Percentiles rank a stretch among this genome's conserved stretches.
These are phyloP conservation scores for Cruciata laevipes DNA, from an alignment of 257 asterid species.

Conservation along the genomic window DNA sequence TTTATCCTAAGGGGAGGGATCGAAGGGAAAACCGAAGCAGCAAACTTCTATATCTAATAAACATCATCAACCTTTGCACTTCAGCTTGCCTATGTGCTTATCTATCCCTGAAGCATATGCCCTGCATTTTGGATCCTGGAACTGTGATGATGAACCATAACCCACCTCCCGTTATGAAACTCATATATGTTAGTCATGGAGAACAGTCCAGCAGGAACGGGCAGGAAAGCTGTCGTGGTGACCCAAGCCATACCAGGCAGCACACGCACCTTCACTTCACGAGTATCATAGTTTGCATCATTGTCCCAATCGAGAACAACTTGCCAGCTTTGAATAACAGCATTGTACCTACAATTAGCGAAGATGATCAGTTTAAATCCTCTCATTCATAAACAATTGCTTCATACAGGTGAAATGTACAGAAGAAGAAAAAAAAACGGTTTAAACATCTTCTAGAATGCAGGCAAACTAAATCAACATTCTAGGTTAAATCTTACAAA, in stretches of 20 bases:
- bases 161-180: conserved; percentile 80
- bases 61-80: conserved; percentile 21
- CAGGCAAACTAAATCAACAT: neutral
- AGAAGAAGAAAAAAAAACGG: neutral
- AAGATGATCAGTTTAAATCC: conserved; percentile 1
- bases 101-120: conserved; percentile 43
- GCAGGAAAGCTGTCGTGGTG: conserved; percentile 73
- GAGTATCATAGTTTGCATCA: conserved; percentile 57
- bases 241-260: conserved; percentile 79
- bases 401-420: neutral
- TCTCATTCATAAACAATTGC: neutral
- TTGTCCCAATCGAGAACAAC: conserved; percentile 70
- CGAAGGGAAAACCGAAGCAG: neutral
- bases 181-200: conserved; percentile 62
- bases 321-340: conserved; percentile 94
- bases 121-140: conserved; percentile 54
- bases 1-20: conserved; percentile 5
- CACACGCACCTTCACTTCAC: conserved; percentile 73
- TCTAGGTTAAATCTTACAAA: neutral
- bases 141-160: conserved; percentile 92
- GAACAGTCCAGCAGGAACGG: conserved; percentile 44
- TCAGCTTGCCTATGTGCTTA: conserved; percentile 3
- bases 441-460: neutral
- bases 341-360: conserved; percentile 40
- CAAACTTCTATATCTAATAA: conserved; percentile 27